Base-by-base conservation (phyloP, 345 rosid genomes). In the Excoecaria cochinchinensis region DNA sequence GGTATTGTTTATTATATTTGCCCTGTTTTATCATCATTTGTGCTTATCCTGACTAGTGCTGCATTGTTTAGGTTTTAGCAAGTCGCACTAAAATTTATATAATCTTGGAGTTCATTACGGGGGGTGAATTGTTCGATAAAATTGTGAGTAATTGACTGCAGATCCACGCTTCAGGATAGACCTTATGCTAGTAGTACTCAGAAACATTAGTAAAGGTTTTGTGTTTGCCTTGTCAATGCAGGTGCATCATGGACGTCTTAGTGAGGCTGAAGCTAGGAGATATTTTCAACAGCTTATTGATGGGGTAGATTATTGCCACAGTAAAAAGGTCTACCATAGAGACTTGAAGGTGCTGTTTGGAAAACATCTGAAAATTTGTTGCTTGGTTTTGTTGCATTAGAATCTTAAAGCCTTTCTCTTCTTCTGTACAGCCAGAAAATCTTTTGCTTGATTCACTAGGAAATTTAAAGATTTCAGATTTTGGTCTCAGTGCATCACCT, bases 101-200 rank as follows among this genome's bases (percentile, higher is more conserved):
- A 50, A 95, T 95, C 81, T 80, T 95, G 80, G 98, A 95, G 90
- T 95, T 85, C 86, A 92, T 95, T 78, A 92, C 98, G 0, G 99
- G 99, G 61, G 97, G 99, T 70, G 98, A 95, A 85, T 78, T 95
- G 87, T 95, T 95, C 61, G 99, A 95, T 87, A 93, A 92, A 84
- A 93, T 91, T 39, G 98, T 93, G 81, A 91, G 98, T 84, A 69
- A 74, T 74, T 79, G 31, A 74, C 72, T 62, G 72, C 56, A 31
- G 25, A 10, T 60, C 56, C 52, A 68, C 48, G 57, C 6, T 60
- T 76, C 53, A 50, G 58, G 66, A 53, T 47, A 55, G 77, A 48
- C 10, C 17, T 8, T 47, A 4, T 16, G 53, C 24, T 19, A 14
- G 52, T 76, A 16, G 2, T 56, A 48, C 62, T 68, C 39, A 59